Evolutionary conservation across 768 basidiomycete genomes (phyloP), one percentile per base, ranked within the genome.

Genomic region (Kwoniella pini): DNA sequence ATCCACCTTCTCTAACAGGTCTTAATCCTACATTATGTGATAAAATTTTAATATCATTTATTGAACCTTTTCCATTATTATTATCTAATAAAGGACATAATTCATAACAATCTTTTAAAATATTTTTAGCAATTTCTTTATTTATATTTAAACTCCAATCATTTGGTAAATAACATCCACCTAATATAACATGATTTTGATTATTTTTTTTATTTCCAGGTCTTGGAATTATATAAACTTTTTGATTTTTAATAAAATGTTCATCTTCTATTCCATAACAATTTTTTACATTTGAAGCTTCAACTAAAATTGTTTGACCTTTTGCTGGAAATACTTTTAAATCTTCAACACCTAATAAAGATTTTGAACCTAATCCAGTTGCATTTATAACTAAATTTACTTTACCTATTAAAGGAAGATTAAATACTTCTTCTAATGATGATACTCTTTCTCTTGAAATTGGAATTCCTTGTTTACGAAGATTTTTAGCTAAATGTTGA

Each of bases 301-400:
- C 77, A 24, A 94, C 81, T 15, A 92, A 76, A 13, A 93, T 86
- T 0, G 90, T 87, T 79, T 96, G 92, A 4, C 92, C 93, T 44
- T 90, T 82, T 63, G 91, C 83, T 1, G 92, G 91, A 72, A 85
- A 85, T 22, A 91, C 79, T 5, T 28, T 10, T 60, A 82, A 81
- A 75, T 97, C 93, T 68, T 91, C 86, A 1, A 95, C 85, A 3
- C 91, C 92, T 15, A 90, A 84, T 42, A 95, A 82, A 26, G 85
- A 86, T 42, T 85, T 82, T 7, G 91, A 85, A 1, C 85, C 86
- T 3, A 87, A 80, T 9, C 82, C 82, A 0, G 84, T 82, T 2
- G 85, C 84, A 57, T 87, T 87, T 57, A 87, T 77, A n/a, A 87
- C 77, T 24, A 83, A 68, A 30, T 80, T 38, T 10, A 73, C 71